phyloP scores from a whole-genome alignment of 176 grass and related monocot genomes.

The Thalia dealbata region DNA sequence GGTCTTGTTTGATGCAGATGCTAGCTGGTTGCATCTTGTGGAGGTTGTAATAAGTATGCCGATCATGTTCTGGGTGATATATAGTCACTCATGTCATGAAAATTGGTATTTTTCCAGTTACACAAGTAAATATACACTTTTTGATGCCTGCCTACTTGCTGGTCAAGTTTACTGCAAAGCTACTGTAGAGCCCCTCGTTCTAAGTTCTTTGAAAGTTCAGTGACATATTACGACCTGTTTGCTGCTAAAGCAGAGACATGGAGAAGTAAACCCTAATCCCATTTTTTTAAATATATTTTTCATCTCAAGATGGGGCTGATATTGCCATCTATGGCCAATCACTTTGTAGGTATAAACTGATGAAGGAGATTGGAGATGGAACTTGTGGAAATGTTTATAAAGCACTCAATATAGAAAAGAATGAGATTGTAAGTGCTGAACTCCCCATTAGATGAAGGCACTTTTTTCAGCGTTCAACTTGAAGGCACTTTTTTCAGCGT shows the following conservation, averaged over 20 bases:
- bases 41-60: neutral
- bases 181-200: neutral
- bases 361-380: slow-evolving; percentile 85
- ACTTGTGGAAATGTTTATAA: slow-evolving; percentile 87
- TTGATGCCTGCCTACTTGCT: neutral
- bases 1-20: slow-evolving; percentile 13
- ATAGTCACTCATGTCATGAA: slow-evolving; percentile 6
- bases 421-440: slow-evolving; percentile 56
- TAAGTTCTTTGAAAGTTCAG: neutral
- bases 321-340: slow-evolving; percentile 1
- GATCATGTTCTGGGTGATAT: slow-evolving; percentile 5
- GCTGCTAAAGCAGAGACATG: neutral
- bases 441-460: neutral
- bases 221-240: neutral
- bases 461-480: neutral
- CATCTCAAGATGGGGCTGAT: neutral
- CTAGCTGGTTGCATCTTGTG: neutral
- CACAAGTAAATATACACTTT: neutral
- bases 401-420: slow-evolving; percentile 63
- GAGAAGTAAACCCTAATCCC: neutral
- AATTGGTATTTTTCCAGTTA: neutral
- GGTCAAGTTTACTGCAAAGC: neutral
- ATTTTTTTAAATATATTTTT: neutral
- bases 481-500: neutral
- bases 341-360: slow-evolving; percentile 57